A percentile compares a stretch with the other conserved stretches of the same genome.
Evolutionary conservation across 2,329 filamentous ascomycete species (phyloP).

Genomic region (Cladosporium sp.): DNA sequence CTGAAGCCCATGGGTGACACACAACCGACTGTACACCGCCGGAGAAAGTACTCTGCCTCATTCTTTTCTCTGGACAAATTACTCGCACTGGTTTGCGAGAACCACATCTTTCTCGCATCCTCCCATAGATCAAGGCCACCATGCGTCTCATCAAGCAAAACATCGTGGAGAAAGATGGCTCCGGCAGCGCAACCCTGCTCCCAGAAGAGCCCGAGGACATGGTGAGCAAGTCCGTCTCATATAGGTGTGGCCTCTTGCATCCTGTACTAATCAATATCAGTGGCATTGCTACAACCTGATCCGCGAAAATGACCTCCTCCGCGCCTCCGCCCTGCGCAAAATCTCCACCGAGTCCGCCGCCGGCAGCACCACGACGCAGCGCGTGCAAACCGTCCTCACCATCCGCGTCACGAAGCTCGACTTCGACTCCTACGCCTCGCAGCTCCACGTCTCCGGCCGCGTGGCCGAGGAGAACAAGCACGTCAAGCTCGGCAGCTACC

Average conservation of each 20-base stretch:
- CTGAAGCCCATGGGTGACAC: conserved; percentile 7
- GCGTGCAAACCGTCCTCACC: conserved; percentile 58
- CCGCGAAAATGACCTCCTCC: conserved; percentile 57
- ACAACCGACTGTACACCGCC: background rate
- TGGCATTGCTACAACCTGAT: conserved; percentile 74
- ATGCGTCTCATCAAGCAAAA: conserved; percentile 64
- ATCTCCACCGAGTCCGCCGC: conserved; percentile 56
- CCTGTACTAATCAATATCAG: conserved; percentile 34
- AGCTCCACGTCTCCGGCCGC: conserved; percentile 62
- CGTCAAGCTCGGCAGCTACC: conserved; percentile 61
- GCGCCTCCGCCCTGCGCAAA: conserved; percentile 60
- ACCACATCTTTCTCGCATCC: background rate
- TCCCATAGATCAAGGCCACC: background rate
- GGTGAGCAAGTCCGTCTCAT: conserved; percentile 39
- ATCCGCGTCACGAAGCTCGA: conserved; percentile 61
- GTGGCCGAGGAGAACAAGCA: conserved; percentile 61
- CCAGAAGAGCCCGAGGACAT: conserved; percentile 72
- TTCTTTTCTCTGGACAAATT: background rate
- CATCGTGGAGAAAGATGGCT: conserved; percentile 58
- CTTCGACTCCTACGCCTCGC: conserved; percentile 62
- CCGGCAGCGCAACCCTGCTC: conserved; percentile 58
- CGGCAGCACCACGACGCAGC: conserved; percentile 56
- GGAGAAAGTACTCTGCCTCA: too few species aligned
- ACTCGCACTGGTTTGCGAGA: background rate
- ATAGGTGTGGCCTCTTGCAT: background rate